Evolutionary conservation across 306 rosid species (phyloP).

Genomic region (Geum urbanum): DNA sequence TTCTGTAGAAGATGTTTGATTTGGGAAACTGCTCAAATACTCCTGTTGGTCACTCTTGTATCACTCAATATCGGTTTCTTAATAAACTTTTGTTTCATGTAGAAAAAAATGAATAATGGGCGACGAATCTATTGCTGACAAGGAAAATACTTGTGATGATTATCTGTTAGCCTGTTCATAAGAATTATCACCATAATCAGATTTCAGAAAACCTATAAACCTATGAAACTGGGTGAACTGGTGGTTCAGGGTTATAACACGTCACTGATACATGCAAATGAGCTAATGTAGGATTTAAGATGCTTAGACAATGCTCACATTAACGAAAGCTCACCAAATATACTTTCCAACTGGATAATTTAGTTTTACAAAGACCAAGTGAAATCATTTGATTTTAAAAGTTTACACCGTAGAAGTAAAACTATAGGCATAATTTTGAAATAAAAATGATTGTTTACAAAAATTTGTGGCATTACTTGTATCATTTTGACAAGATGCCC

Average conservation of each 20-base stretch:
- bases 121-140: not conserved
- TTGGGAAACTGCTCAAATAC: not conserved
- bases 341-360: not conserved
- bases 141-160: not conserved
- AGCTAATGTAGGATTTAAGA: not conserved
- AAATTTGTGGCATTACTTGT: constrained; percentile 45
- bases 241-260: constrained; percentile 14
- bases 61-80: too few species aligned
- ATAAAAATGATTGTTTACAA: not conserved
- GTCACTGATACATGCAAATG: not conserved
- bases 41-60: too few species aligned
- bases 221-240: not conserved
- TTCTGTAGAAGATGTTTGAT: not conserved
- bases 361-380: not conserved
- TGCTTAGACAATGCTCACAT: not conserved
- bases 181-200: constrained; percentile 9
- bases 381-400: not conserved
- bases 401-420: not conserved
- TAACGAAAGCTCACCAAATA: constrained; percentile 3
- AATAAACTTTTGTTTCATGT: too few species aligned
- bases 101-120: not conserved
- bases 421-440: not conserved
- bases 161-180: not conserved
- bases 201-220: not conserved
- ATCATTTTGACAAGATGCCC: constrained; percentile 60